Percentiles rank a stretch among this genome's conserved stretches.
Conservation (phyloP, 2,329 filamentous ascomycete genomes). For the Tothia fuscella region DNA sequence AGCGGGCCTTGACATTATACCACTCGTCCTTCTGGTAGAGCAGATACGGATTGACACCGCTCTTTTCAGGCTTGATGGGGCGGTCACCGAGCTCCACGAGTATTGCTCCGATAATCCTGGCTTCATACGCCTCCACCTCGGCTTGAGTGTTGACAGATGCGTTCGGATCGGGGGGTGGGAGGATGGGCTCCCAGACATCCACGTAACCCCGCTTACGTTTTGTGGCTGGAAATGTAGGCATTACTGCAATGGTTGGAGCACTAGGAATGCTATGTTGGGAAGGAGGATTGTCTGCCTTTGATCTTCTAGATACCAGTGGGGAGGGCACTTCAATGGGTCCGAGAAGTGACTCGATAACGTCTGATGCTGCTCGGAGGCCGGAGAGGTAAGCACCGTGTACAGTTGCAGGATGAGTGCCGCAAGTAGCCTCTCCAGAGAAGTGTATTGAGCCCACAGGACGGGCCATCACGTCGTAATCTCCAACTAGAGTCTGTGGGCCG, state of each 20-base stretch:
- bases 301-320: conserved; percentile 35
- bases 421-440: conserved; percentile 95
- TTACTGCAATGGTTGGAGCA: not conserved
- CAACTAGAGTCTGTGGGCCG: conserved; percentile 64
- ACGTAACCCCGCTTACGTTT: conserved; percentile 14
- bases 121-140: conserved; percentile 41
- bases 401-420: conserved; percentile 87
- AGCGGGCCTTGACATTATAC: conserved; percentile 50
- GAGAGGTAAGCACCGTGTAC: conserved; percentile 95
- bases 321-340: conserved; percentile 68
- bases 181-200: conserved; percentile 10
- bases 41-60: conserved; percentile 74
- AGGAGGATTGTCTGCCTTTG: not conserved
- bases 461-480: conserved; percentile 91
- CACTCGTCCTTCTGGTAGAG: conserved; percentile 73
- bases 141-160: not conserved
- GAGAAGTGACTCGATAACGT: conserved; percentile 68
- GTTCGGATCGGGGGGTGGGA: conserved; percentile 2
- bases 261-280: not conserved
- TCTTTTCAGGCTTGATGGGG: conserved; percentile 58
- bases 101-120: conserved; percentile 45
- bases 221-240: not conserved
- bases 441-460: conserved; percentile 72
- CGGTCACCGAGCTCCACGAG: conserved; percentile 57
- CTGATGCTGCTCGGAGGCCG: conserved; percentile 76